Evolutionary conservation across 768 basidiomycete species (phyloP).

Genomic region (Russula sp.): DNA sequence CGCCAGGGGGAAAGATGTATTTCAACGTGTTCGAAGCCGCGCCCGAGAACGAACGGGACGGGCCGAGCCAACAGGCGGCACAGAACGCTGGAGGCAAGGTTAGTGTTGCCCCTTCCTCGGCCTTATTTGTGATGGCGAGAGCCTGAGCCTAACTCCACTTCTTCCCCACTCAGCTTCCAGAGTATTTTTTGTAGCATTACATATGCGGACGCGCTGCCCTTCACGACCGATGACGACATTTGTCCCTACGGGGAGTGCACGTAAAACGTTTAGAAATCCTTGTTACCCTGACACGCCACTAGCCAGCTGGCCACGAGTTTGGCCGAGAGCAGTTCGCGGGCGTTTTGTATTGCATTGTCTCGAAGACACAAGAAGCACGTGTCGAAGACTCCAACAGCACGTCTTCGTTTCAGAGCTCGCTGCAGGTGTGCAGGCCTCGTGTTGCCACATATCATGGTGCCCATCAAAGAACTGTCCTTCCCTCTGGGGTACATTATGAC

Average conservation of each 20-base stretch:
- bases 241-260: conserved; percentile 17
- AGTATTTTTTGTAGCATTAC: conserved; percentile 58
- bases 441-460: conserved; percentile 7
- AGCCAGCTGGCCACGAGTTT: background rate
- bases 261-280: conserved; percentile 11
- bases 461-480: conserved; percentile 13
- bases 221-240: conserved; percentile 18
- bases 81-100: conserved; percentile 74
- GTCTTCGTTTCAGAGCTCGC: conserved; percentile 1
- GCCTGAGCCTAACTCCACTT: conserved; percentile 12
- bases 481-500: conserved; percentile 11
- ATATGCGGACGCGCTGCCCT: conserved; percentile 16
- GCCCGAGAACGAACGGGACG: conserved; percentile 94
- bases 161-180: conserved; percentile 50
- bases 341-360: conserved; percentile 3
- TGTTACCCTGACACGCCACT: conserved; percentile 9
- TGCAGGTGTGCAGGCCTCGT: conserved; percentile 7
- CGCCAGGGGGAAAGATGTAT: conserved; percentile 79
- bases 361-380: conserved; percentile 5
- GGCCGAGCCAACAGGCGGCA: conserved; percentile 70
- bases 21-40: conserved; percentile 99
- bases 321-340: background rate
- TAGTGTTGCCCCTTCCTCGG: conserved; percentile 20
- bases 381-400: background rate
- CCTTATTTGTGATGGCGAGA: background rate